phyloP scores from a whole-genome alignment of 305 asterid species.

The Fraxinus nigra region DNA sequence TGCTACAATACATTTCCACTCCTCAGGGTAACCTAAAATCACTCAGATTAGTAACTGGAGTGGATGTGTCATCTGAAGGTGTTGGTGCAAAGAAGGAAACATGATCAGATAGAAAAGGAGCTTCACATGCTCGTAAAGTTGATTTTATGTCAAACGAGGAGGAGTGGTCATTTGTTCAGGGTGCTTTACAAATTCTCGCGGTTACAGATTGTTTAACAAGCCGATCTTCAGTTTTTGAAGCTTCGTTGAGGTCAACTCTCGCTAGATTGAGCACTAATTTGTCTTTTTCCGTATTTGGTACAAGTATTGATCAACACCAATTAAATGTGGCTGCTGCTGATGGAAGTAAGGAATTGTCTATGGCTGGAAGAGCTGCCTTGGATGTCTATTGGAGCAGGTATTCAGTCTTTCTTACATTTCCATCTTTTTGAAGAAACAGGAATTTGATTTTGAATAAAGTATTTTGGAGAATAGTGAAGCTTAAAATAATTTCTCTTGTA shows the following conservation, averaged over 20 bases:
- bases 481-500: background rate
- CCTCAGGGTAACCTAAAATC: conserved; percentile 89
- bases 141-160: conserved; percentile 85
- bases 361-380: conserved; percentile 83
- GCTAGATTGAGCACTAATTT: conserved; percentile 89
- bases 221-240: conserved; percentile 94
- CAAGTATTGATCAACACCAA: conserved; percentile 60
- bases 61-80: conserved; percentile 52
- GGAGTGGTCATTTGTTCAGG: conserved; percentile 98
- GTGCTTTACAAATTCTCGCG: conserved; percentile 91
- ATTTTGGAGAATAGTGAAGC: background rate
- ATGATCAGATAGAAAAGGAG: conserved; percentile 66
- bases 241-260: conserved; percentile 90
- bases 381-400: conserved; percentile 98
- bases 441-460: background rate
- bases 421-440: conserved; percentile 8
- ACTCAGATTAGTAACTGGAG: conserved; percentile 80
- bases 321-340: conserved; percentile 51
- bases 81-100: conserved; percentile 67
- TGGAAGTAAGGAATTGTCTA: conserved; percentile 60
- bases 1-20: conserved; percentile 76
- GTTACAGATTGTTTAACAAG: conserved; percentile 91
- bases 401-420: background rate
- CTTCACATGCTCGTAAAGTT: conserved; percentile 57
- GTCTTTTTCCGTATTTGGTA: conserved; percentile 59